phyloP scores from a whole-genome alignment of 352 stramenopile species.

The Globisporangium radiosum region DNA sequence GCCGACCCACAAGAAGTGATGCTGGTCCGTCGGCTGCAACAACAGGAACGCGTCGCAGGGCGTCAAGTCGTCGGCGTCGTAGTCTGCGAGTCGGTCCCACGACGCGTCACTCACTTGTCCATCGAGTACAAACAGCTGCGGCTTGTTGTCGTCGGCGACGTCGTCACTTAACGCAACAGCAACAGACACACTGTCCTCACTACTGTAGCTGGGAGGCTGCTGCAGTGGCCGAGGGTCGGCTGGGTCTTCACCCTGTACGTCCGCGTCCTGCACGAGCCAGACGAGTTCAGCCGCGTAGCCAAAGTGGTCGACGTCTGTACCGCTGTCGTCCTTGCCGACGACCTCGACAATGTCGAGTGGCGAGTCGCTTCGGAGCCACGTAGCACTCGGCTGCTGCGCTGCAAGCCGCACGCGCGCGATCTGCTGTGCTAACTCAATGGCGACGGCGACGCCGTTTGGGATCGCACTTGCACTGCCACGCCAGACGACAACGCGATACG shows the following conservation, averaged over 20 bases:
- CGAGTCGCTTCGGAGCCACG: slow-evolving; percentile 1
- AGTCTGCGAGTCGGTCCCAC: slow-evolving; percentile 57
- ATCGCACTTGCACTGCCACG: slow-evolving; percentile 25
- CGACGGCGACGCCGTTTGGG: slow-evolving; percentile 13
- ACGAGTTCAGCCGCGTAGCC: slow-evolving; percentile 29
- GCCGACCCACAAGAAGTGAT: slow-evolving; percentile 42
- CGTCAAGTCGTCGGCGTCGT: slow-evolving; percentile 54
- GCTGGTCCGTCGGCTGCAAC: neutral
- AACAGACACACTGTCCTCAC: neutral
- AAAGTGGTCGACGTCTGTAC: slow-evolving; percentile 19
- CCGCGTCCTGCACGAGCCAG: slow-evolving; percentile 14
- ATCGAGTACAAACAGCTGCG: slow-evolving; percentile 38
- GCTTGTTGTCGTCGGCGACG: neutral
- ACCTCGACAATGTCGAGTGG: slow-evolving; percentile 5
- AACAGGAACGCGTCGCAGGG: slow-evolving; percentile 30
- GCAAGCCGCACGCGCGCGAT: slow-evolving; percentile 5
- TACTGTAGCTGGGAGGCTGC: neutral
- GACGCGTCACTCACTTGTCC: neutral
- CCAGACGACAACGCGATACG: slow-evolving; percentile 32
- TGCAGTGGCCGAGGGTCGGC: neutral
- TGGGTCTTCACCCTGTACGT: neutral
- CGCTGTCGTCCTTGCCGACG: neutral
- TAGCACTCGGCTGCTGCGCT: slow-evolving; percentile 18
- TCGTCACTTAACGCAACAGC: neutral
- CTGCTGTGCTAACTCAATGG: neutral